Evolutionary conservation across 768 basidiomycete species (phyloP).

Genomic region (Mycena olivaceomarginata): DNA sequence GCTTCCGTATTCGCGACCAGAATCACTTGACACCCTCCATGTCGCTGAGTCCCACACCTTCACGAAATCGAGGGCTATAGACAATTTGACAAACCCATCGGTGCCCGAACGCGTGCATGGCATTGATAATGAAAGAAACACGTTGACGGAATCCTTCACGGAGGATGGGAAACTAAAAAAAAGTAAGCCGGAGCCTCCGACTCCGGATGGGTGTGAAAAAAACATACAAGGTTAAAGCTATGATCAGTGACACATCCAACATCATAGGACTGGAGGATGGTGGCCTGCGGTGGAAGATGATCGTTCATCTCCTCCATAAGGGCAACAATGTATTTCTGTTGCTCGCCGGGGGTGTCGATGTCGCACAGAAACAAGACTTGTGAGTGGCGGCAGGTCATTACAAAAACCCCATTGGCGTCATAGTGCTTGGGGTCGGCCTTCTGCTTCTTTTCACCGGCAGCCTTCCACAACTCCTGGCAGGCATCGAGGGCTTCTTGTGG

Average conservation of each 20-base stretch:
- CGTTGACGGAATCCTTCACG: no score
- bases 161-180: no score
- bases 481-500: background rate
- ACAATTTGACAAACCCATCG: no score
- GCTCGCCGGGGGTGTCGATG: no score
- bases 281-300: conserved; percentile 52
- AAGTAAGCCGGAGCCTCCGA: no score
- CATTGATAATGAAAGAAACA: no score
- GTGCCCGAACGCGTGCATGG: no score
- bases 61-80: no score
- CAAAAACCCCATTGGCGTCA: conserved; percentile 60
- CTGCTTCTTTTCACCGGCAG: conserved; percentile 54
- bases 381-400: conserved; percentile 59
- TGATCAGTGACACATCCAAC: conserved; percentile 56
- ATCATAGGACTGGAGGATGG: conserved; percentile 55
- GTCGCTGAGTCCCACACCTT: no score
- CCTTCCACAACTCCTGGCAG: conserved; percentile 45
- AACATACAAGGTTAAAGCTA: conserved; percentile 30
- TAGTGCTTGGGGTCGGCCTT: conserved; percentile 51
- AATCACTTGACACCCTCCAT: no score
- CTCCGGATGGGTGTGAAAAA: no score
- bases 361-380: conserved; percentile 50
- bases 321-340: conserved; percentile 58
- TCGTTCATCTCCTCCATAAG: conserved; percentile 55
- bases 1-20: no score